Conservation (phyloP, 345 rosid genomes). For the Dimocarpus longan region DNA sequence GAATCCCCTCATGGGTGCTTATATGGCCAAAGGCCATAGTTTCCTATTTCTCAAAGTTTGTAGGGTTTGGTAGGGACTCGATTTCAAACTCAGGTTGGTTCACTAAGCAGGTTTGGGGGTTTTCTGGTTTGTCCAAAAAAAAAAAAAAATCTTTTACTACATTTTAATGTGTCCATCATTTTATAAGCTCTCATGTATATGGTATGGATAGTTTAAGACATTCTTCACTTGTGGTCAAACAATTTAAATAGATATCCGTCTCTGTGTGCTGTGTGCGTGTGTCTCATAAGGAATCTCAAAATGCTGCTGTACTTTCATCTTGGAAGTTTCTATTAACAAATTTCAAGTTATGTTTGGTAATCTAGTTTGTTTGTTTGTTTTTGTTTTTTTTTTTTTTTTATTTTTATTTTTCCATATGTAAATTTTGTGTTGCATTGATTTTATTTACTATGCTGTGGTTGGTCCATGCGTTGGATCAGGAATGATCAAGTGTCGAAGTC, state of each 20-base stretch:
- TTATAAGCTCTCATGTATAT: background rate
- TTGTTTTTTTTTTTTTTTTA: no score
- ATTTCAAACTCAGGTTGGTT: no score
- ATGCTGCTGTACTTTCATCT: constrained; percentile 8
- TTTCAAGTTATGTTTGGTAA: background rate
- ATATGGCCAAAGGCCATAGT: no score
- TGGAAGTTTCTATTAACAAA: background rate
- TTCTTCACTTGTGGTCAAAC: background rate
- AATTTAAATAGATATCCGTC: background rate
- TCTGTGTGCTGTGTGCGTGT: no score
- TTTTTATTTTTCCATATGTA: background rate
- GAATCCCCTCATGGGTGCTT: no score
- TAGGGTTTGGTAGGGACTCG: no score
- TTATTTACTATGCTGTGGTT: background rate
- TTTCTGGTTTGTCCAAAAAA: no score
- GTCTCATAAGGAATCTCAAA: background rate
- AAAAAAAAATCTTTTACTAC: background rate
- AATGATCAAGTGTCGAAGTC: background rate
- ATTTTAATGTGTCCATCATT: background rate
- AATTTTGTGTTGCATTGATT: background rate
- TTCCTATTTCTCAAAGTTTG: no score
- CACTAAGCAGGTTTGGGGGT: no score
- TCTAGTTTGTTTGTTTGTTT: background rate
- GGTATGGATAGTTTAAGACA: background rate
- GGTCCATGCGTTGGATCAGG: background rate